Percentiles rank a stretch among this genome's conserved stretches.
Evolutionary conservation across 305 asterid genomes (phyloP).

Genomic region (Ilex paraguariensis): DNA sequence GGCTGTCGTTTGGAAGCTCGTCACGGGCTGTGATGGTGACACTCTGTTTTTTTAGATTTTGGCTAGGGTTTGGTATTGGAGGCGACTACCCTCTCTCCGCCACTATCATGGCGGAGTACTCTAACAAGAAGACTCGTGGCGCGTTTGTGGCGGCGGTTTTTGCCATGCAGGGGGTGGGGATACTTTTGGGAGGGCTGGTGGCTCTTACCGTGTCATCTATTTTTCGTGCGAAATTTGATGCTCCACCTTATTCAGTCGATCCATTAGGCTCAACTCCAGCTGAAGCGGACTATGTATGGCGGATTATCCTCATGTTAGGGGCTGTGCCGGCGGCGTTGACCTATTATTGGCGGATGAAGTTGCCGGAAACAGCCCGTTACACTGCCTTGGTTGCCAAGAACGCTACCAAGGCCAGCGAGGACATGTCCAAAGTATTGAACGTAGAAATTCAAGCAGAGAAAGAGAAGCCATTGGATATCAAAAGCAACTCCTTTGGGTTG

Average conservation of each 20-base stretch:
- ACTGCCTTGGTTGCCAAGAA: slow-evolving; percentile 37
- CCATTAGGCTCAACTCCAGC: slow-evolving; percentile 22
- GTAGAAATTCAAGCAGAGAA: slow-evolving; percentile 13
- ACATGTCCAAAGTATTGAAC: slow-evolving; percentile 36
- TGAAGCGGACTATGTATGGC: slow-evolving; percentile 34
- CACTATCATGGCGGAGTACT: slow-evolving; percentile 44
- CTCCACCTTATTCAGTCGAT: slow-evolving; percentile 15
- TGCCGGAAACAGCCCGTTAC: slow-evolving; percentile 49
- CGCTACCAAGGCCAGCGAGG: slow-evolving; percentile 25
- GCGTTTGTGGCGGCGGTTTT: slow-evolving; percentile 38
- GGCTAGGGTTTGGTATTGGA: background rate
- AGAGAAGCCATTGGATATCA: too few species aligned
- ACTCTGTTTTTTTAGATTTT: slow-evolving; percentile 31
- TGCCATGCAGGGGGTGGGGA: slow-evolving; percentile 34
- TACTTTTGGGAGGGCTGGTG: slow-evolving; percentile 26
- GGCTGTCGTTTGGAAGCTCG: slow-evolving; percentile 26
- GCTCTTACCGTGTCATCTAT: slow-evolving; percentile 11
- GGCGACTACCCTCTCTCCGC: slow-evolving; percentile 25
- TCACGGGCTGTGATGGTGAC: slow-evolving; percentile 31
- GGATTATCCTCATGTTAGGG: slow-evolving; percentile 38
- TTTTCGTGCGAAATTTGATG: slow-evolving; percentile 10
- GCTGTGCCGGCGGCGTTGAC: slow-evolving; percentile 33
- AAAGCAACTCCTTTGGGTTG: slow-evolving; percentile 14
- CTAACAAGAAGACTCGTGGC: slow-evolving; percentile 43
- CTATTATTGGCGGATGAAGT: slow-evolving; percentile 40